phyloP scores from a whole-genome alignment of 208 protist species.

The Leishmania martiniquensis region DNA sequence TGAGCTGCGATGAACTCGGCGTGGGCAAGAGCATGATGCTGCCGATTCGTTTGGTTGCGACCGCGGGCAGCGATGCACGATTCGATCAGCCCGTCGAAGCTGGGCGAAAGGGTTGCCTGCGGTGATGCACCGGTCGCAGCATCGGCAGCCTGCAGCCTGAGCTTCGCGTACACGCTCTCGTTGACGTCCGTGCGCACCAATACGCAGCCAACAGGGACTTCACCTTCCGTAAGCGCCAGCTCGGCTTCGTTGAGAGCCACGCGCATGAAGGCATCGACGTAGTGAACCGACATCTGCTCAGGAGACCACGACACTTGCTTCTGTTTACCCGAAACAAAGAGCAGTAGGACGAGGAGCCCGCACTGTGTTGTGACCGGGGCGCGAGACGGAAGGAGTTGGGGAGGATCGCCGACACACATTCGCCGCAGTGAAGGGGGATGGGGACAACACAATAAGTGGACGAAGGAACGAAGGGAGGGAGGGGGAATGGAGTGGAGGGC shows the following conservation, averaged over 20 bases:
- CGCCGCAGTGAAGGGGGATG: neutral
- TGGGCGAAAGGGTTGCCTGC: neutral
- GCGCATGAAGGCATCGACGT: conserved; percentile 74
- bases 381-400: neutral
- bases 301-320: neutral
- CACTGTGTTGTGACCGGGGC: neutral
- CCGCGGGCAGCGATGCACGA: conserved; percentile 37
- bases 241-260: conserved; percentile 62
- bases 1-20: conserved; percentile 90
- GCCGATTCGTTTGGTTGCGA: conserved; percentile 92
- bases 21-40: conserved; percentile 86
- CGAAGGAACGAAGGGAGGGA: neutral
- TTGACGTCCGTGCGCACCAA: conserved; percentile 57
- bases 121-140: neutral
- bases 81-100: neutral
- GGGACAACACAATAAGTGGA: neutral
- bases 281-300: conserved; percentile 29
- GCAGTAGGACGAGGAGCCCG: neutral
- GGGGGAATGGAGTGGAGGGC: neutral
- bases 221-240: conserved; percentile 65
- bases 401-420: neutral
- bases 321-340: neutral
- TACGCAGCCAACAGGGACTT: conserved; percentile 97
- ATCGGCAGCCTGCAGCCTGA: neutral
- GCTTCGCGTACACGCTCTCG: conserved; percentile 8